Base-by-base conservation (phyloP, 352 stramenopile genomes). In the Pythium phragmiticola region DNA sequence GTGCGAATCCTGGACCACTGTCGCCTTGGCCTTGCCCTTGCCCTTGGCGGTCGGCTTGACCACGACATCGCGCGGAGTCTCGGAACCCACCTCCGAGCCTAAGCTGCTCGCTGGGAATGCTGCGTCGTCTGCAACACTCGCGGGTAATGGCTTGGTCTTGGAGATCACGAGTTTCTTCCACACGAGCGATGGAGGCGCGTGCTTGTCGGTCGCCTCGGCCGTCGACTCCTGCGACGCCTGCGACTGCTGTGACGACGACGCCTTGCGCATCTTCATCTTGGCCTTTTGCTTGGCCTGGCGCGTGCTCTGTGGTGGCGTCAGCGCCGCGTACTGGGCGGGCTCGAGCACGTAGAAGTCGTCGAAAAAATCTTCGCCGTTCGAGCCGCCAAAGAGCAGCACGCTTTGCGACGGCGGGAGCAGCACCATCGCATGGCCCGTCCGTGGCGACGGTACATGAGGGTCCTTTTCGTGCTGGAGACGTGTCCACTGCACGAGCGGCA, bases 281-380 rank as follows among this genome's bases (percentile, higher is more conserved):
- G 47, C 47, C 37, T 51, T 64, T 48, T 57, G 34, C 48, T 64
- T 64, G 46, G 28, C 57, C 13, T 63, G 46, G 26, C 39, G 39
- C 23, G 11, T 30, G 33, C 7, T 21, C 13, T 39, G 21, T 28
- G 17, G 30, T 7, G 41, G 23, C 14, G 60, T 39, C 6, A 42
- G 33, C 19, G 65, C 36, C 46, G 56, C 68, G 60, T 78, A 78
- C 7, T 63, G 41, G 9, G 54, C 42, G 13, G 74, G 76, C 57
- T 89, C 76, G 17, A 89, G 68, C 36, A 89, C 30, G 69, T 82
- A 74, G 19, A 88, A 72, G 63, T 92, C 83, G 55, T 84, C 76
- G 60, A 81, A 82, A 62, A 86, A 86, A 37, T 75, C 67, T 46
- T 76, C 66, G 30, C 78, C 76, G 68, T 88, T 76, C 17, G 77